A percentile compares a stretch with the other conserved stretches of the same genome.
These are phyloP conservation scores for Selaginella moellendorffii DNA, from an alignment of 75 land plant species.

Conservation along the genomic window DNA sequence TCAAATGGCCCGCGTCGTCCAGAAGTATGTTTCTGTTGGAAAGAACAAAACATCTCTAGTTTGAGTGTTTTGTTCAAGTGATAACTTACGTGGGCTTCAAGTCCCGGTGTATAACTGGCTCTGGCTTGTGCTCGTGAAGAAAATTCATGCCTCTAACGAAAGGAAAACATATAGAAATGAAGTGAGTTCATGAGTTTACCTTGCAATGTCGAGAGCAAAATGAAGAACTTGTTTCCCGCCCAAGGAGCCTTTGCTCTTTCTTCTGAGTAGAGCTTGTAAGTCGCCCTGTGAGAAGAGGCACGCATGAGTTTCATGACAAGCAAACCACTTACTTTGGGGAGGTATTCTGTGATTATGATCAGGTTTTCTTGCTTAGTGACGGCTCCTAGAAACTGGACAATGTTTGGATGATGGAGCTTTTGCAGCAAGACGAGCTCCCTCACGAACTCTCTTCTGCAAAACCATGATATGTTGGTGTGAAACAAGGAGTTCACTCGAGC, in stretches of 20 bases:
- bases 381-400: constrained; percentile 81
- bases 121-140: neutral
- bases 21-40: constrained; percentile 82
- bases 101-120: neutral
- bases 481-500: neutral
- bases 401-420: constrained; percentile 75
- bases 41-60: no score
- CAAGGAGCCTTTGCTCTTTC: constrained; percentile 54
- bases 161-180: neutral
- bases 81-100: neutral
- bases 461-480: neutral
- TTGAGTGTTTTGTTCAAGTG: no score
- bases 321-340: constrained; percentile 38
- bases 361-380: constrained; percentile 74
- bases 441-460: constrained; percentile 26
- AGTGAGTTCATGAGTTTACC: constrained; percentile 10
- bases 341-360: constrained; percentile 72
- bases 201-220: constrained; percentile 70
- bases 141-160: neutral
- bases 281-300: constrained; percentile 70
- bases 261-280: constrained; percentile 29
- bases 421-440: constrained; percentile 34
- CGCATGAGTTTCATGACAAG: neutral
- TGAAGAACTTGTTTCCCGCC: constrained; percentile 48
- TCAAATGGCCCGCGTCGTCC: constrained; percentile 73